A percentile compares a stretch with the other conserved stretches of the same genome.
These are phyloP conservation scores for Eutrema japonicum DNA, from an alignment of 345 rosid genomes.

Conservation along the genomic window DNA sequence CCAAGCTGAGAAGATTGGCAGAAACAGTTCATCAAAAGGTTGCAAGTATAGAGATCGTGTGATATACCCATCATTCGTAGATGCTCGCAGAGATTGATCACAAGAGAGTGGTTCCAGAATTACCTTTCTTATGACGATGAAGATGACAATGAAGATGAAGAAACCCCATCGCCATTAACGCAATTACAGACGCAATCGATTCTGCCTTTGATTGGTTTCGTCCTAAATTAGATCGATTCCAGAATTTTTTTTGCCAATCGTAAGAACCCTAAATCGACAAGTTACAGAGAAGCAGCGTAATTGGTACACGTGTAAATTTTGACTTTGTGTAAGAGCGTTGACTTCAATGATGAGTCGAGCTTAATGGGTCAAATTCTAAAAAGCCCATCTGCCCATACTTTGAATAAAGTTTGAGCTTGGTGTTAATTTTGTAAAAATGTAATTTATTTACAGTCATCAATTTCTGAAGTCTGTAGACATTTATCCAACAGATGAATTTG, in stretches of 20 bases:
- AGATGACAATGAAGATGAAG: neutral
- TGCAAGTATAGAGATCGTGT: constrained; percentile 33
- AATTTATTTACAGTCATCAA: neutral
- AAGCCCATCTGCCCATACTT: neutral
- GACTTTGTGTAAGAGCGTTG: neutral
- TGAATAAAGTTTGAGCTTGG: neutral
- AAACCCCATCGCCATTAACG: constrained; percentile 26
- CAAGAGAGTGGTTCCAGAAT: neutral
- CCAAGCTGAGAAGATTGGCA: constrained; percentile 34
- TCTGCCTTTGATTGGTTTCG: neutral
- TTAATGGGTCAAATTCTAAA: neutral
- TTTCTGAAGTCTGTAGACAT: neutral
- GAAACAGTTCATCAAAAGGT: constrained; percentile 28
- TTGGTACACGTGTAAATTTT: neutral
- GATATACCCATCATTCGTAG: constrained; percentile 14
- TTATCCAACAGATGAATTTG: neutral
- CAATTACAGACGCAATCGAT: neutral
- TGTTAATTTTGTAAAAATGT: neutral
- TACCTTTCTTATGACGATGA: constrained; percentile 25
- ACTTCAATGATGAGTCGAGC: neutral
- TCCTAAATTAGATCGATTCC: neutral
- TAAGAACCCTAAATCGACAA: constrained; percentile 9
- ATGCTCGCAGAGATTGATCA: constrained; percentile 28
- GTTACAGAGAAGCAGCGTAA: neutral
- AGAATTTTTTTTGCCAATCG: neutral